These are phyloP conservation scores for Suillus bovinus DNA, from an alignment of 768 basidiomycete genomes.

Conservation along the genomic window DNA sequence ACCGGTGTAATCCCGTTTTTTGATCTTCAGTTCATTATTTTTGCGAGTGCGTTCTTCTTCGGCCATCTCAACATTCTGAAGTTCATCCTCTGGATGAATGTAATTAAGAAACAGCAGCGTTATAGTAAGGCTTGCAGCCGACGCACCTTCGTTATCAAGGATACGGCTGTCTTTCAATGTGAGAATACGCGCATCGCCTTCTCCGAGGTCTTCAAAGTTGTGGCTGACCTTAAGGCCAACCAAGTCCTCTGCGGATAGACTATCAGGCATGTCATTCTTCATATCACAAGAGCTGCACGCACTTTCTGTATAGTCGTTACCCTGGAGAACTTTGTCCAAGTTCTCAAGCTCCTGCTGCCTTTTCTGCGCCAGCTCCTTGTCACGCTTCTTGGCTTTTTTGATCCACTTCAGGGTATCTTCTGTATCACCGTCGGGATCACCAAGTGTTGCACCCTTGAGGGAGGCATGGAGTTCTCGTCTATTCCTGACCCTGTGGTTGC, in stretches of 20 bases:
- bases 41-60: slow-evolving; percentile 82
- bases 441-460: slow-evolving; percentile 91
- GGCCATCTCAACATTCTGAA: slow-evolving; percentile 94
- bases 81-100: slow-evolving; percentile 82
- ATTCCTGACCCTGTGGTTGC: slow-evolving; percentile 83
- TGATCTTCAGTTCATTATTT: slow-evolving; percentile 82
- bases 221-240: slow-evolving; percentile 95
- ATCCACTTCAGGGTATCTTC: slow-evolving; percentile 89
- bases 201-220: slow-evolving; percentile 88
- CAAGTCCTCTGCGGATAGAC: slow-evolving; percentile 66
- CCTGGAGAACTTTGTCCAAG: slow-evolving; percentile 75
- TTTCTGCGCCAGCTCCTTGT: slow-evolving; percentile 84
- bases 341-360: slow-evolving; percentile 81
- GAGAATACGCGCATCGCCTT: slow-evolving; percentile 93
- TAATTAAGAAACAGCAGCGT: not conserved
- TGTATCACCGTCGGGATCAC: slow-evolving; percentile 75
- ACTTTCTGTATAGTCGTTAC: slow-evolving; percentile 87
- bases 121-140: not conserved
- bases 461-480: slow-evolving; percentile 88
- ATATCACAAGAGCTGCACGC: slow-evolving; percentile 29
- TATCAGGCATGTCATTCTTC: not conserved
- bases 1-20: slow-evolving; percentile 88
- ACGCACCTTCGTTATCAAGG: slow-evolving; percentile 87
- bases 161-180: slow-evolving; percentile 96
- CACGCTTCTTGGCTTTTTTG: slow-evolving; percentile 87